A percentile compares a stretch with the other conserved stretches of the same genome.
Evolutionary conservation across 805 yeast species (phyloP).

Genomic region (Saturnispora zaruensis): DNA sequence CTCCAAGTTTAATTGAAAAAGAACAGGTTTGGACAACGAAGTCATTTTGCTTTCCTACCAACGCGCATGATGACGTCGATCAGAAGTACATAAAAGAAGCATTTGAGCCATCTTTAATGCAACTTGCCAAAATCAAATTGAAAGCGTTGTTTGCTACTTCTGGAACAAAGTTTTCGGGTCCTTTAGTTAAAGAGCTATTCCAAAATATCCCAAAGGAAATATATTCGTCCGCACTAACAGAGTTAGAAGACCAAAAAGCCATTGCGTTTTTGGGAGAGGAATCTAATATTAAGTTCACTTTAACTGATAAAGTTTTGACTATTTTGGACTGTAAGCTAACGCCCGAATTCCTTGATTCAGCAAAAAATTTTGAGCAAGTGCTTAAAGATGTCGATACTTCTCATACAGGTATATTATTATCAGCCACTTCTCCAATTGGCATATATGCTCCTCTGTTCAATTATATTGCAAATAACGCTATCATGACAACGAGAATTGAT

Average conservation of each 20-base stretch:
- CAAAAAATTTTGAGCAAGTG: conserved; percentile 38
- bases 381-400: conserved; percentile 20
- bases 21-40: conserved; percentile 44
- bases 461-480: conserved; percentile 34
- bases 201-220: conserved; percentile 35
- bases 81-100: conserved; percentile 6
- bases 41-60: conserved; percentile 34
- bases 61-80: conserved; percentile 13
- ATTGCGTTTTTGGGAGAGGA: conserved; percentile 40
- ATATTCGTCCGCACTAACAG: conserved; percentile 42
- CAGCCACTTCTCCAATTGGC: conserved; percentile 51
- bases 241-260: conserved; percentile 49
- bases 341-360: conserved; percentile 34
- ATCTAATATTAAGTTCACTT: conserved; percentile 44
- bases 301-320: conserved; percentile 45
- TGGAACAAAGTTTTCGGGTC: conserved; percentile 37
- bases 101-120: conserved; percentile 19
- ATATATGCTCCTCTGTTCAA: conserved; percentile 57
- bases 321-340: conserved; percentile 34
- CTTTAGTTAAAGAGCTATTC: conserved; percentile 40
- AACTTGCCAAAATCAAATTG: conserved; percentile 34
- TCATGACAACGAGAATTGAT: conserved; percentile 47
- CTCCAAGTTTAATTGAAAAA: conserved; percentile 61
- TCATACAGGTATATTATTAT: conserved; percentile 45
- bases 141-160: conserved; percentile 54